Evolutionary conservation across 2,329 filamentous ascomycete genomes (phyloP).

Genomic region (Diplodia seriata): DNA sequence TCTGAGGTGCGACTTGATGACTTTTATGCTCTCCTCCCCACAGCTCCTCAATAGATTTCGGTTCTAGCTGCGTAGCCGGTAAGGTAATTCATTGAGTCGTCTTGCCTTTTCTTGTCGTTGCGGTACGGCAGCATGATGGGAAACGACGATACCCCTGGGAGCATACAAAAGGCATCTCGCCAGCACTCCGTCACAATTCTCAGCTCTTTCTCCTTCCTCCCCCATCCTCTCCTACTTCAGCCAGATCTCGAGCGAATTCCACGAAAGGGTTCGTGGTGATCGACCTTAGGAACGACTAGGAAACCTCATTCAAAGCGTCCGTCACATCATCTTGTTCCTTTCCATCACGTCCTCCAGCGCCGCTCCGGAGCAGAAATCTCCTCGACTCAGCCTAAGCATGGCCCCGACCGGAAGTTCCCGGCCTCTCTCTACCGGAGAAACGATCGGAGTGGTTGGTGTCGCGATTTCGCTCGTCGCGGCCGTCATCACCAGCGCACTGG

Average conservation of each 20-base stretch:
- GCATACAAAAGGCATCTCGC: neutral
- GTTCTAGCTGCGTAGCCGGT: neutral
- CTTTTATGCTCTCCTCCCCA: neutral
- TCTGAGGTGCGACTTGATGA: neutral
- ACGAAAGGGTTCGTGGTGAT: neutral
- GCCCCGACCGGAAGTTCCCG: neutral
- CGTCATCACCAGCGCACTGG: neutral
- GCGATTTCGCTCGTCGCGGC: neutral
- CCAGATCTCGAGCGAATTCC: too few relatives aligned
- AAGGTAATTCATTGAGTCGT: too few relatives aligned
- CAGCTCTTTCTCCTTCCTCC: neutral
- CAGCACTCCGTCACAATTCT: neutral
- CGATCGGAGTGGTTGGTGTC: slow-evolving; percentile 8
- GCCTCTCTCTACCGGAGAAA: neutral
- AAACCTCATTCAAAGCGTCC: neutral
- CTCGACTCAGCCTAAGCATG: neutral
- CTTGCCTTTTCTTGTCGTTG: too few relatives aligned
- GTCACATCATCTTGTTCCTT: neutral
- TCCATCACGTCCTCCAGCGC: neutral
- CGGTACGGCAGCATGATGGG: too few relatives aligned
- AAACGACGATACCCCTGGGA: too few relatives aligned
- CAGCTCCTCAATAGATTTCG: neutral
- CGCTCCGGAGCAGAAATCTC: neutral
- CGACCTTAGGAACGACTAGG: neutral
- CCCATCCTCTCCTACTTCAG: neutral